Evolutionary conservation across 805 yeast species (phyloP).

Genomic region (Candida dendrica): DNA sequence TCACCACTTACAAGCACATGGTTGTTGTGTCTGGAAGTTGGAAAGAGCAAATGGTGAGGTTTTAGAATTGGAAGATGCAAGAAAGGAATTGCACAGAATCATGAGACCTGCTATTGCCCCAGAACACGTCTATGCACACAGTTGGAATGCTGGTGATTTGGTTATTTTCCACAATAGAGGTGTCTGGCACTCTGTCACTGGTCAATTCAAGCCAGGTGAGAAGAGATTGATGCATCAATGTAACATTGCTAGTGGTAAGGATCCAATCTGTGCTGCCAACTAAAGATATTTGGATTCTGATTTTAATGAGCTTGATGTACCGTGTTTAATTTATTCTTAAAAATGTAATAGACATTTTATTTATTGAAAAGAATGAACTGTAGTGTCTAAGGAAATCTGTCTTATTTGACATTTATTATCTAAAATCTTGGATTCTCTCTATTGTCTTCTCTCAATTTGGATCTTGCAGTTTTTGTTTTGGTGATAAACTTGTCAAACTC

Average conservation of each 20-base stretch:
- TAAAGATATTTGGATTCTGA: too few relatives aligned
- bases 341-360: too few relatives aligned
- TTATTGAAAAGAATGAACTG: too few relatives aligned
- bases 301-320: too few relatives aligned
- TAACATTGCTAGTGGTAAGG: conserved; percentile 76
- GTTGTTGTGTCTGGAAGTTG: conserved; percentile 73
- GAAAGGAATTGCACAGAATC: conserved; percentile 60
- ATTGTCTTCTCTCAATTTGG: not conserved
- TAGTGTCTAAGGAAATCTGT: too few relatives aligned
- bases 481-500: conserved; percentile 17
- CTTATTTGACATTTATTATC: too few relatives aligned
- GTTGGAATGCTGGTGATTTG: conserved; percentile 78
- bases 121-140: conserved; percentile 66
- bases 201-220: conserved; percentile 75
- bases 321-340: not conserved
- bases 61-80: conserved; percentile 63
- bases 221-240: conserved; percentile 90
- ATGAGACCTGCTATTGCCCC: conserved; percentile 87
- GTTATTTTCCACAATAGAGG: conserved; percentile 86
- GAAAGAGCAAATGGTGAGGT: conserved; percentile 47
- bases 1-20: conserved; percentile 82
- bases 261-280: conserved; percentile 47
- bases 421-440: not conserved
- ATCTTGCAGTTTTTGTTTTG: not conserved
- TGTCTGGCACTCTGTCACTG: conserved; percentile 88